A percentile compares a stretch with the other conserved stretches of the same genome.
Evolutionary conservation across 495 filamentous ascomycete genomes (phyloP).

Genomic region (Aspergillus funiculosus): DNA sequence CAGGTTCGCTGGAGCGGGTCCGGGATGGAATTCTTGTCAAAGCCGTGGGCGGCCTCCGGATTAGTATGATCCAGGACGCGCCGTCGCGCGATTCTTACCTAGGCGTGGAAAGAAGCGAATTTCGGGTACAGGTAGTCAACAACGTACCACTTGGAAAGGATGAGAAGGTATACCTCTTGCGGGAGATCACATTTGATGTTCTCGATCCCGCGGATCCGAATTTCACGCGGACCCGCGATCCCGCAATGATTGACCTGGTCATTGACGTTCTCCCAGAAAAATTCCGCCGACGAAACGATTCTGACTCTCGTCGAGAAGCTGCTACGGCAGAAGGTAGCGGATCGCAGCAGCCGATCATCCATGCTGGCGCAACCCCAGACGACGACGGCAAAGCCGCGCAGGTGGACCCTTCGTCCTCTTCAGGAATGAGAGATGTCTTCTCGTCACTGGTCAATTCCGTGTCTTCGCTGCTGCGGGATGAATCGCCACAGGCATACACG

Average conservation of each 20-base stretch:
- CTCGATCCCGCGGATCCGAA: conserved; percentile 68
- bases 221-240: conserved; percentile 73
- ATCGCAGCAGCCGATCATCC: conserved; percentile 17
- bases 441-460: conserved; percentile 55
- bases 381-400: conserved; percentile 19
- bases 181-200: conserved; percentile 67
- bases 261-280: conserved; percentile 49
- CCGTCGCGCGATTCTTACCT: conserved; percentile 30
- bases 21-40: conserved; percentile 74
- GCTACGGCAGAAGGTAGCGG: conserved; percentile 22
- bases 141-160: conserved; percentile 79
- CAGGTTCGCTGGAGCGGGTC: conserved; percentile 52
- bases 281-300: conserved; percentile 35
- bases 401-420: conserved; percentile 38
- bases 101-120: conserved; percentile 39
- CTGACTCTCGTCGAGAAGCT: conserved; percentile 30
- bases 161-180: conserved; percentile 79
- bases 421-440: conserved; percentile 46
- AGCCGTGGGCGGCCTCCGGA: conserved; percentile 67
- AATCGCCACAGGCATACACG: conserved; percentile 27
- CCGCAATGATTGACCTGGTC: conserved; percentile 64
- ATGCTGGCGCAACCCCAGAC: conserved; percentile 16
- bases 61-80: conserved; percentile 72
- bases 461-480: conserved; percentile 48
- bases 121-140: conserved; percentile 70